Evolutionary conservation across 2,329 filamentous ascomycete species (phyloP).

Genomic region (Fusarium fujikuroi): DNA sequence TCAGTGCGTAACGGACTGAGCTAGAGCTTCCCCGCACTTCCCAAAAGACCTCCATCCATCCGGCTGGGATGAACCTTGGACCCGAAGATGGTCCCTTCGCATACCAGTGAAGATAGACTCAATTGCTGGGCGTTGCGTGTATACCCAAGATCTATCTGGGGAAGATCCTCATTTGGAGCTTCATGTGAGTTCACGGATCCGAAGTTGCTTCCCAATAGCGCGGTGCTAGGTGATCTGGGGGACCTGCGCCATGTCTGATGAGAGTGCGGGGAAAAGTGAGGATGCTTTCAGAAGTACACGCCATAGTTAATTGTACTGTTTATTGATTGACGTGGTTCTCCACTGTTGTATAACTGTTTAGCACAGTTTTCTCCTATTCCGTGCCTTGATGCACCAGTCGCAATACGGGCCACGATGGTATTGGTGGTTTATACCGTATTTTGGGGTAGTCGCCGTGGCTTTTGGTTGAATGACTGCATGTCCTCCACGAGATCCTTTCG

Average conservation of each 20-base stretch:
- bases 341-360: constrained; percentile 16
- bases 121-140: constrained; percentile 15
- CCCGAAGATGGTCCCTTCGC: constrained; percentile 23
- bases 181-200: constrained; percentile 39
- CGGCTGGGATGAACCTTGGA: constrained; percentile 41
- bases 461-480: constrained; percentile 3
- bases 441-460: constrained; percentile 17
- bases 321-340: constrained; percentile 4
- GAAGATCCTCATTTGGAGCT: constrained; percentile 17
- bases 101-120: constrained; percentile 25
- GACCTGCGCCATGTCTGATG: constrained; percentile 20
- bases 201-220: constrained; percentile 36
- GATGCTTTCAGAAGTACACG: constrained; percentile 20
- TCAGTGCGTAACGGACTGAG: constrained; percentile 10
- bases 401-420: background rate
- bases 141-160: constrained; percentile 28
- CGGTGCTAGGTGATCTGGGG: constrained; percentile 31
- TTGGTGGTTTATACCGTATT: constrained; percentile 24
- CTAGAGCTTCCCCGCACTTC: constrained; percentile 43
- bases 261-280: constrained; percentile 34
- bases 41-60: constrained; percentile 38
- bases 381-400: background rate
- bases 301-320: background rate
- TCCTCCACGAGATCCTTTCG: constrained; percentile 41
- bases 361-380: background rate